Evolutionary conservation across 2,329 filamentous ascomycete genomes (phyloP), one percentile per base, ranked within the genome.

Genomic region (Akanthomyces uredinophilus): DNA sequence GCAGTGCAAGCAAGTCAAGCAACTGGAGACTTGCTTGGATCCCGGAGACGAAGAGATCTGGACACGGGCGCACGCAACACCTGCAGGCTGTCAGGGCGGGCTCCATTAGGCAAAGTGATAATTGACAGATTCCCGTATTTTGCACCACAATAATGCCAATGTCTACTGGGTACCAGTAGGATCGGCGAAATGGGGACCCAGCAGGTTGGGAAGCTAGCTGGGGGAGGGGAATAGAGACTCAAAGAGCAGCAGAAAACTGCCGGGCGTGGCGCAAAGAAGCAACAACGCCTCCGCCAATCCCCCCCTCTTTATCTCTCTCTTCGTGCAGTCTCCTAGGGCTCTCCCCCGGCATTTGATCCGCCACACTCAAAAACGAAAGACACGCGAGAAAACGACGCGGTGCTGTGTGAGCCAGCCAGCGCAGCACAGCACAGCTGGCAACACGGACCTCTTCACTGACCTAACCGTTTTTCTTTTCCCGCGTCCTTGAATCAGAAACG

Each of bases 311-410:
- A 20, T 5, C 43, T 14, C 46, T 27, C 32, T 35, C 32, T 35
- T 8, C n/a, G n/a, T n/a, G n/a, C n/a, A n/a, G n/a, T 35, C 32
- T 35, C 32, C 11, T 2, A 10, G 32, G n/a, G 46, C 46, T 18
- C 44, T 50, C 43, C 46, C 54, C 56, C 55, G 47, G 56, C 46
- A 60, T 51, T 51, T 60, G 43, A 49, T 49, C 24, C 43, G 54
- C 54, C 43, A 47, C 24, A n/a, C n/a, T 22, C 43, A 8, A 18
- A 44, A 16, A 5, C 8, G 24, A 32, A 20, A 50, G 56, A 59
- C 56, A 50, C 43, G 56, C 14, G 44, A 43, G 54, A 16, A 24
- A 35, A 37, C 39, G 39, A 32, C 18, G 13, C 29, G n/a, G n/a
- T n/a, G 29, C 52, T 37, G 37, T 29, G 27, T 29, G 27, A 29